Conservation (phyloP, 164 flowering plant species). For the Aristolochia contorta region DNA sequence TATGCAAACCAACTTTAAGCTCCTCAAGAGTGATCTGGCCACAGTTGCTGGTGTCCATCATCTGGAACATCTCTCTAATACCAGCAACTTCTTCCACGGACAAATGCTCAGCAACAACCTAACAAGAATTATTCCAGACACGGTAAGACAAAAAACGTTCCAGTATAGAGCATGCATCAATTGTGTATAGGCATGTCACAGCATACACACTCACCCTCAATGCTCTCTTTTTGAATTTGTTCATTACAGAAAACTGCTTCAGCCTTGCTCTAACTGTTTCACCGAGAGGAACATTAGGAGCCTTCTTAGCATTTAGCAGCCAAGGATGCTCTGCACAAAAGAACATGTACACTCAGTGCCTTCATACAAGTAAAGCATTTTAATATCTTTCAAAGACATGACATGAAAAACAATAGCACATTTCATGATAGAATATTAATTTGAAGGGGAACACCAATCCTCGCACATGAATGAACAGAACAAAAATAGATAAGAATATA, state of each 20-base stretch:
- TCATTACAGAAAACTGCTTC: conserved; percentile 86
- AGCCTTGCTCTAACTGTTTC: conserved; percentile 87
- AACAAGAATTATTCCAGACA: not conserved
- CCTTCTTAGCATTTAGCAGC: conserved; percentile 79
- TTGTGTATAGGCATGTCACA: not conserved
- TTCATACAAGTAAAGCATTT: too few relatives aligned
- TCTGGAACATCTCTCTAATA: conserved; percentile 71
- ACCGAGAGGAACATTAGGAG: conserved; percentile 83
- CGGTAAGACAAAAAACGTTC: too few relatives aligned
- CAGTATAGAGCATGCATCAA: not conserved
- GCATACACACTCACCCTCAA: conserved; percentile 45
- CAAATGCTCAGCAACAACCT: conserved; percentile 89
- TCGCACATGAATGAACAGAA: not conserved
- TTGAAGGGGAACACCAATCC: too few relatives aligned
- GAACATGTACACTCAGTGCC: not conserved
- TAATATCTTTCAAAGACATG: too few relatives aligned
- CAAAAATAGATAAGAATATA: not conserved
- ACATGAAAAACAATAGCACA: not conserved
- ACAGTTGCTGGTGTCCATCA: conserved; percentile 57
- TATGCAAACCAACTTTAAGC: conserved; percentile 53
- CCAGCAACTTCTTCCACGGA: conserved; percentile 89
- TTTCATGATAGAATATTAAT: too few relatives aligned
- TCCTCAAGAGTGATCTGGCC: conserved; percentile 69
- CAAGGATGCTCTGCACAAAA: conserved; percentile 77
- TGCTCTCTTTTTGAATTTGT: conserved; percentile 93